phyloP scores from a whole-genome alignment of 371 early-diverging fungal species.

The Apophysomyces elegans region DNA sequence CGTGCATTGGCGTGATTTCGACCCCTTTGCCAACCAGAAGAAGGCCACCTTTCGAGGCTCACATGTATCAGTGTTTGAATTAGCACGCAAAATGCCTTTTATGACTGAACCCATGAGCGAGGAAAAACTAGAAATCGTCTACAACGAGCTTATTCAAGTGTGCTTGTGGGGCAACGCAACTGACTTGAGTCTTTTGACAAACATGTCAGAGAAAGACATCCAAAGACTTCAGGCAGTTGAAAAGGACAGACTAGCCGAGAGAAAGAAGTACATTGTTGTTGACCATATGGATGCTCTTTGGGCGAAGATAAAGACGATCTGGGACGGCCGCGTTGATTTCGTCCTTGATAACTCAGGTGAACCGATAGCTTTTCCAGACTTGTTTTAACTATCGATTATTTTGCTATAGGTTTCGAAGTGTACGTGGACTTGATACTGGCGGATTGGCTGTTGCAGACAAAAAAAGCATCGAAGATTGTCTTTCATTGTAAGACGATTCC shows the following conservation, averaged over 20 bases:
- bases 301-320: conserved; percentile 51
- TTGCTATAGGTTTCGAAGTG: conserved; percentile 80
- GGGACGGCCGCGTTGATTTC: conserved; percentile 71
- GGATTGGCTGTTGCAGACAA: conserved; percentile 79
- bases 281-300: conserved; percentile 71
- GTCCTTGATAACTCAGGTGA: conserved; percentile 86
- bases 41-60: conserved; percentile 69
- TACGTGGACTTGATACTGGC: conserved; percentile 89
- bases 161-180: conserved; percentile 92
- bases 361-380: neutral
- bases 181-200: conserved; percentile 80
- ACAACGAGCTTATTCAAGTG: conserved; percentile 73
- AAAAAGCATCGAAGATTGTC: conserved; percentile 67
- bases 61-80: conserved; percentile 61
- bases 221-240: conserved; percentile 68
- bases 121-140: conserved; percentile 53
- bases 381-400: neutral
- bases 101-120: conserved; percentile 42
- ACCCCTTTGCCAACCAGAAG: conserved; percentile 79
- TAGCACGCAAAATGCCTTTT: conserved; percentile 61
- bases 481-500: conserved; percentile 90
- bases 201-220: conserved; percentile 71
- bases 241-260: conserved; percentile 38
- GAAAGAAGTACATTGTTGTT: conserved; percentile 52
- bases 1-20: conserved; percentile 67